Conservation (phyloP, 1,284 basidiomycete genomes). For the Trichosporon ovoides region DNA sequence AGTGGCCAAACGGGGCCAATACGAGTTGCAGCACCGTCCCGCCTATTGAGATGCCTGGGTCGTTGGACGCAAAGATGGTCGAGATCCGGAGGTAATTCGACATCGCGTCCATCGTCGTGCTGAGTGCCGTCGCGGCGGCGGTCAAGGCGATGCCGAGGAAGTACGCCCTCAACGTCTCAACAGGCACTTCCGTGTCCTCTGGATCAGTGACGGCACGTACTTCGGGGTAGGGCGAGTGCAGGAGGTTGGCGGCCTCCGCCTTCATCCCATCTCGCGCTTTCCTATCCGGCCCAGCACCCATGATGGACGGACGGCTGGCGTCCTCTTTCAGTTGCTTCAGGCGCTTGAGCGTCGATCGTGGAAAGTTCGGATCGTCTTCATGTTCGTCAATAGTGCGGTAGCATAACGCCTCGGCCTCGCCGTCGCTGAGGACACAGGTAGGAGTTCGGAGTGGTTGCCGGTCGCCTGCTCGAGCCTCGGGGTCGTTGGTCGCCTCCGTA, state of each 20-base stretch:
- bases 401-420: neutral
- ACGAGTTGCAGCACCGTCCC: constrained; percentile 9
- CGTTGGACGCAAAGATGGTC: constrained; percentile 7
- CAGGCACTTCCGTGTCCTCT: constrained; percentile 8
- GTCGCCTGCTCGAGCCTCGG: no score
- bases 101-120: constrained; percentile 3
- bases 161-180: constrained; percentile 15
- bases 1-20: constrained; percentile 1
- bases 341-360: neutral
- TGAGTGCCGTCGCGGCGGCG: constrained; percentile 6
- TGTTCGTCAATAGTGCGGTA: neutral
- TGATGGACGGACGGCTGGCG: no score
- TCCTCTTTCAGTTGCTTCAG: neutral
- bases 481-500: neutral
- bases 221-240: constrained; percentile 17
- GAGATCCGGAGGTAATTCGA: neutral
- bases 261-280: no score
- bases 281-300: no score
- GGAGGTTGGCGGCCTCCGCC: neutral
- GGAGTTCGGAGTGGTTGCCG: no score
- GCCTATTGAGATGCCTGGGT: constrained; percentile 11
- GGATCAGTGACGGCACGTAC: constrained; percentile 15
- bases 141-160: constrained; percentile 11
- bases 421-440: no score
- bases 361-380: neutral